Conservation (phyloP, 2,329 filamentous ascomycete species). For the Colletotrichum camelliae region DNA sequence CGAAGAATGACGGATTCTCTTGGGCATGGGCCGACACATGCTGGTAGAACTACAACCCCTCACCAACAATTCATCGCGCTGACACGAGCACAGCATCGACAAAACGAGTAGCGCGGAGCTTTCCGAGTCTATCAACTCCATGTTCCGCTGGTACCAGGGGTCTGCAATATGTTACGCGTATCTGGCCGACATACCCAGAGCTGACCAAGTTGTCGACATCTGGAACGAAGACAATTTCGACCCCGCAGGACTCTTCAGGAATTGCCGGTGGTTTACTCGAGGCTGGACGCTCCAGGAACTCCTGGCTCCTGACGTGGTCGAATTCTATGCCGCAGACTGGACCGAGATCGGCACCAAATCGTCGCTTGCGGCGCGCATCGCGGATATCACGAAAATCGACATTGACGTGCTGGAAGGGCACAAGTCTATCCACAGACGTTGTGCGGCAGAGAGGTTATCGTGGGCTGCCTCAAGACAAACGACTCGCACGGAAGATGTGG, state of each 20-base stretch:
- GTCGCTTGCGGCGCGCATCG: slow-evolving; percentile 22
- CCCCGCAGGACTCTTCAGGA: background rate
- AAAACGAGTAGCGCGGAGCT: slow-evolving; percentile 29
- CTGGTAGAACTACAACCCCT: background rate
- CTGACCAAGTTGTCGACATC: background rate
- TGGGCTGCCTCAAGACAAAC: slow-evolving; percentile 29
- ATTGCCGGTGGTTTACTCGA: slow-evolving; percentile 27
- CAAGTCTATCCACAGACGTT: background rate
- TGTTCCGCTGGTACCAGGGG: slow-evolving; percentile 29
- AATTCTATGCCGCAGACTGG: slow-evolving; percentile 34
- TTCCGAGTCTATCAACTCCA: slow-evolving; percentile 32
- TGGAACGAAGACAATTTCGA: background rate
- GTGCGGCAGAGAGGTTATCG: slow-evolving; percentile 23
- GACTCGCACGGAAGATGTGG: slow-evolving; percentile 26
- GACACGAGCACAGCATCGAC: slow-evolving; percentile 25
- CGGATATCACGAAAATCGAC: slow-evolving; percentile 26
- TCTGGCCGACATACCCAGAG: slow-evolving; percentile 21
- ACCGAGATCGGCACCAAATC: slow-evolving; percentile 30
- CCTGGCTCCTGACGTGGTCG: slow-evolving; percentile 30
- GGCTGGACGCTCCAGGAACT: slow-evolving; percentile 35
- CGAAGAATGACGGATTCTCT: slow-evolving; percentile 23
- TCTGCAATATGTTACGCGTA: slow-evolving; percentile 31
- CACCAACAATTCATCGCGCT: background rate
- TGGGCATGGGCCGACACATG: slow-evolving; percentile 34
- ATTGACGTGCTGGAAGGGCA: slow-evolving; percentile 14